Conservation (phyloP, 2,329 filamentous ascomycete genomes). For the Aspergillus latus region DNA sequence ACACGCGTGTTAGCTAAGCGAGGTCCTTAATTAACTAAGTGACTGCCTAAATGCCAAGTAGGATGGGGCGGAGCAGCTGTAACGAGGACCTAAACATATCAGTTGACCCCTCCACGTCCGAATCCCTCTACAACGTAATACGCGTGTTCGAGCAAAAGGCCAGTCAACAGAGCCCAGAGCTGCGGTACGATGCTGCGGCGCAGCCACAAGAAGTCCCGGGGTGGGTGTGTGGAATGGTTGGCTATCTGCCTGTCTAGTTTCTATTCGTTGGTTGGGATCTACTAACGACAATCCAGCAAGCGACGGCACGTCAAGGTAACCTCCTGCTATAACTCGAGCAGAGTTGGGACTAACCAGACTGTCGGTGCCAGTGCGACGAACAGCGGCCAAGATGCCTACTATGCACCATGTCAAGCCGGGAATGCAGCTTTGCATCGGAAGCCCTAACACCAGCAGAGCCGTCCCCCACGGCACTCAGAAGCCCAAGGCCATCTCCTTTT, state of each 20-base stretch:
- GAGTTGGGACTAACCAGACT: neutral
- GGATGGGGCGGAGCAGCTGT: neutral
- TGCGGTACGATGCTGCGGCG: slow-evolving; percentile 7
- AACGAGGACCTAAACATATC: neutral
- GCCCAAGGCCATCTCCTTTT: too few relatives aligned
- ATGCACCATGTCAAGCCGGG: slow-evolving; percentile 8
- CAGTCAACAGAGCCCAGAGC: too few relatives aligned
- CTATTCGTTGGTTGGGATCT: too few relatives aligned
- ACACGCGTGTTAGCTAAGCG: slow-evolving; percentile 14
- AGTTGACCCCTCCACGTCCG: neutral
- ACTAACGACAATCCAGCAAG: neutral
- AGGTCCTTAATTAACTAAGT: too few relatives aligned
- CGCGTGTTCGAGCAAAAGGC: neutral
- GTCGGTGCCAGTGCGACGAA: slow-evolving; percentile 6
- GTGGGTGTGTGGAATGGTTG: slow-evolving; percentile 4
- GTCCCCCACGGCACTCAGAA: neutral
- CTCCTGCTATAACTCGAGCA: neutral
- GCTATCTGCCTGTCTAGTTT: neutral
- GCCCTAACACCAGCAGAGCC: neutral
- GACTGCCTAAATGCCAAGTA: neutral
- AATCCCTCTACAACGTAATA: neutral
- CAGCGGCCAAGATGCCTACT: slow-evolving; percentile 5
- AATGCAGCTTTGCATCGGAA: slow-evolving; percentile 4
- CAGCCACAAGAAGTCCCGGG: slow-evolving; percentile 8
- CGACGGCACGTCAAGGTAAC: slow-evolving; percentile 9